Evolutionary conservation across 2,329 filamentous ascomycete species (phyloP), one percentile per base, ranked within the genome.

Genomic region (Colletotrichum somersetense): DNA sequence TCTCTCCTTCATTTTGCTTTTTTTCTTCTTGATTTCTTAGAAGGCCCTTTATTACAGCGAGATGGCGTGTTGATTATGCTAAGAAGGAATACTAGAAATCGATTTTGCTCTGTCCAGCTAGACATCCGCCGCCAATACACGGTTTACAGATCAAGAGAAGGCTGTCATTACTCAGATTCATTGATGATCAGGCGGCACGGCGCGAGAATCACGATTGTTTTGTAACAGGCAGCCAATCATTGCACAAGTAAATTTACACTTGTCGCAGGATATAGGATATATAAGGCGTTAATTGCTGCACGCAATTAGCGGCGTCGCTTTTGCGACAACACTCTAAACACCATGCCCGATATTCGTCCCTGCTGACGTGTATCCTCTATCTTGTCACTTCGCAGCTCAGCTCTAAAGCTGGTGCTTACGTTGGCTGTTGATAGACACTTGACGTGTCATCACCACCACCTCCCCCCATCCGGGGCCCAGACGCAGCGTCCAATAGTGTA

Each of bases 281-380:
- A n/a, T n/a, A n/a, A n/a, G n/a, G n/a, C n/a, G n/a, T n/a, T n/a
- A n/a, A n/a, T n/a, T n/a, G n/a, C n/a, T n/a, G n/a, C n/a, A n/a
- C n/a, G n/a, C n/a, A n/a, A n/a, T n/a, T n/a, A n/a, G n/a, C n/a
- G n/a, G n/a, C n/a, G n/a, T n/a, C n/a, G n/a, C n/a, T n/a, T n/a
- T n/a, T n/a, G n/a, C n/a, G n/a, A n/a, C n/a, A n/a, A n/a, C n/a
- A n/a, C 0, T 14, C 5, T 18, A 18, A 18, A 14, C 14, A 6
- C 16, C 14, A 6, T 18, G 40, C 40, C 40, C 14, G 40, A 42
- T 42, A 5, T 1, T 6, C 14, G 14, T 18, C 35, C 18, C 23
- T 14, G 63, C 63, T 67, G 16, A 71, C 63, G 63, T 71, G 48
- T 61, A 33, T 62, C 40, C 8, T 53, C 46, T n/a, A 26, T 50